Evolutionary conservation across 2,329 filamentous ascomycete genomes (phyloP), one percentile per base, ranked within the genome.

Genomic region (Arthroderma sp.): DNA sequence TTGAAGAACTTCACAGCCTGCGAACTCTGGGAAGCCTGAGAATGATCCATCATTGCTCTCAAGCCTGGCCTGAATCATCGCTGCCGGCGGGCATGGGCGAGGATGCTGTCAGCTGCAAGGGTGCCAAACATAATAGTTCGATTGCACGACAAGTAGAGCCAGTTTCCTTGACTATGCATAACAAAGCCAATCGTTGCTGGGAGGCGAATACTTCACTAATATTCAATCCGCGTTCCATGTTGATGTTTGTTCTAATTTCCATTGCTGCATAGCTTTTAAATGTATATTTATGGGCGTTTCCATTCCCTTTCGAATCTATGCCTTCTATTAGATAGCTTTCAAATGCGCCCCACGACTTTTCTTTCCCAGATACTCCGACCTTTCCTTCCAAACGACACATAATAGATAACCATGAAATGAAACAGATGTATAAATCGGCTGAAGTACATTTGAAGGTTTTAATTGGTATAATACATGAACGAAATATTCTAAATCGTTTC

Each of bases 241-340:
- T n/a, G 19, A 4, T 51, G 11, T 31, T 51, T 31, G 44, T n/a
- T 43, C 6, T 21, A 9, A 5, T 19, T 33, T 51, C 7, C 47
- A 2, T 19, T 17, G 23, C 9, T 51, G n/a, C 28, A 31, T 2
- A n/a, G 28, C 28, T 28, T 19, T 51, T 25, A 25, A 38, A 31
- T 51, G 47, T 51, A 51, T 51, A 51, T 51, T 51, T 51, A 51
- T 51, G 15, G 35, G n/a, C 47, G 25, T 31, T 17, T 51, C n/a
- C 33, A 13, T 17, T 19, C 13, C 33, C 25, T 35, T 51, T 17
- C 47, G 33, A 25, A 25, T 51, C 25, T 51, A 33, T n/a, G 28
- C 25, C 47, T n/a, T 17, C 21, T 15, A 15, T 23, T 51, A 51
- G 47, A 51, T 33, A 51, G 47, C 47, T 25, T 51, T 51, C 47